Base-by-base conservation (phyloP, 441 rosid genomes). In the Gossypium davidsonii region DNA sequence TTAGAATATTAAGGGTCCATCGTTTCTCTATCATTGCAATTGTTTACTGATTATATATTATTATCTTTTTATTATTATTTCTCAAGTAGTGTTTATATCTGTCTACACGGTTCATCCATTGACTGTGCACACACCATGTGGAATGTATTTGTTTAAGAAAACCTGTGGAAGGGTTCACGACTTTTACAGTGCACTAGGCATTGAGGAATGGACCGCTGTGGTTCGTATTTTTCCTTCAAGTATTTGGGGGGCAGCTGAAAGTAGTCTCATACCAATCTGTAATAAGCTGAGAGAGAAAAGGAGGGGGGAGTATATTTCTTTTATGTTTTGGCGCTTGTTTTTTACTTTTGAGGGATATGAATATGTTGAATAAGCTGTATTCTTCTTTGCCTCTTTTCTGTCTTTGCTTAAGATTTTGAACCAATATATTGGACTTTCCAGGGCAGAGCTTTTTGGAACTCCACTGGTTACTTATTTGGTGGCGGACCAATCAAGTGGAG, bases 401-500 rank as follows among this genome's bases (percentile, higher is more conserved):
- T 61, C 74, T 69, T 79, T 77, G 26, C 67, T 48, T 76, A 49
- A 68, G 70, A 44, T 17, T 64, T 70, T 63, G 11, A 49, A 28
- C 23, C 39, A 57, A 73, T 18, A 55, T 58, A 67, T 70, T 71
- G 46, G 51, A 61, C 81, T 73, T 80, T 42, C 62, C 84, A 90
- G 96, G 20, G 77, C 77, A 79, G 93, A 89, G 48, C 4, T 44
- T 44, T 44, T 44, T 44, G 14, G 14, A 44, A 44, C 48, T 44
- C 48, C 48, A 44, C 14, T 44, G 48, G 4, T 44, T 10, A 44
- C 48, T 44, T 44, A 44, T 44, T 44, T 44, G 48, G 48, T 10
- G 17, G 78, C 76, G 77, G 93, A 89, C 71, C 73, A 79, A 10
- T 81, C 80, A 71, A 84, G 76, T 65, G 90, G 91, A 82, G 84